Conservation (phyloP, 768 basidiomycete genomes). For the Mycena filopes region DNA sequence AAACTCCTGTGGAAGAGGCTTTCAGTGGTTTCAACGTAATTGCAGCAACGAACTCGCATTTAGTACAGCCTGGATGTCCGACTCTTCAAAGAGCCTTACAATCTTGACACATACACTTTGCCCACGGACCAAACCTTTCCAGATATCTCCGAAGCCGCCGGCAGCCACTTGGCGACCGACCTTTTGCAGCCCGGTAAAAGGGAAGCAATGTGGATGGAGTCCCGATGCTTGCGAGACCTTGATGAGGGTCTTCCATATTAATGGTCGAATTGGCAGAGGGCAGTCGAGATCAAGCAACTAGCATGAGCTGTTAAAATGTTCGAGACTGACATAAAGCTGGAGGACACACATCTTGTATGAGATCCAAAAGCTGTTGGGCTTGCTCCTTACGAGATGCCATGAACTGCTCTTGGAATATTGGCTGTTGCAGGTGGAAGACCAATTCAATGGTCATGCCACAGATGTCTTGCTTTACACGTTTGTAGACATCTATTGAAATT, state of each 20-base stretch:
- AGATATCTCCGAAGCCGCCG: constrained; percentile 33
- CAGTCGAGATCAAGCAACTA: constrained; percentile 24
- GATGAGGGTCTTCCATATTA: constrained; percentile 22
- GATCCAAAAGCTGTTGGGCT: constrained; percentile 25
- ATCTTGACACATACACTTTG: constrained; percentile 32
- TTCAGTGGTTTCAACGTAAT: neutral
- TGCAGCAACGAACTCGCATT: constrained; percentile 7
- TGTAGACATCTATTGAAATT: constrained; percentile 1
- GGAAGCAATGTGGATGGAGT: constrained; percentile 24
- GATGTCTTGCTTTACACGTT: neutral
- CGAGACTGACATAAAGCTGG: neutral
- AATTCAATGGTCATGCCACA: neutral
- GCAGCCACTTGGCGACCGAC: constrained; percentile 28
- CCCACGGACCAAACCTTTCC: constrained; percentile 28
- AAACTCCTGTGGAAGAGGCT: constrained; percentile 12
- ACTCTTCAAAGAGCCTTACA: constrained; percentile 20
- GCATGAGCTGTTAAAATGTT: neutral
- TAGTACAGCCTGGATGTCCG: constrained; percentile 8
- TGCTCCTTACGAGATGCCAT: constrained; percentile 3
- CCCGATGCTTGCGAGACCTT: constrained; percentile 24
- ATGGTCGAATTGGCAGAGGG: constrained; percentile 1
- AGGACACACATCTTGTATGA: constrained; percentile 23
- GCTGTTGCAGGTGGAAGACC: constrained; percentile 11
- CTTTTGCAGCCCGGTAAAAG: constrained; percentile 23
- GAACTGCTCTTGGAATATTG: constrained; percentile 3